phyloP scores from a whole-genome alignment of 169 alveolate species.

The Cryptosporidium tyzzeri region DNA sequence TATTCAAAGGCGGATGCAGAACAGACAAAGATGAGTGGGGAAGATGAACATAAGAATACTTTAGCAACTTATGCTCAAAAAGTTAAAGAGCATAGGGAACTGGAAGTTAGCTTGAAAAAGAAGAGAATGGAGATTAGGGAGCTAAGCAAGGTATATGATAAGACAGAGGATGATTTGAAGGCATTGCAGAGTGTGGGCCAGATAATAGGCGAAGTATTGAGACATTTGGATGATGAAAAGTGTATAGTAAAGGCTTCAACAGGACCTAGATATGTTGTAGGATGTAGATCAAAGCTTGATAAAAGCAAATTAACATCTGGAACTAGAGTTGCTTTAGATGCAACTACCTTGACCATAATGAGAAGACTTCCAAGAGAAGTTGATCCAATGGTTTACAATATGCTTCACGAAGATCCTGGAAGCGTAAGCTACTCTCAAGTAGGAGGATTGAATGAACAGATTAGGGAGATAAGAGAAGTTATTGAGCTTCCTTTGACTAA shows the following conservation, averaged over 20 bases:
- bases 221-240: slow-evolving; percentile 94
- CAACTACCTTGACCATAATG: slow-evolving; percentile 98
- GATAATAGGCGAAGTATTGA: slow-evolving; percentile 96
- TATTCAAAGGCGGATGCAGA: neutral
- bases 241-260: slow-evolving; percentile 95
- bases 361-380: slow-evolving; percentile 97
- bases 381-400: slow-evolving; percentile 97
- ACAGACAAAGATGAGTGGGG: slow-evolving; percentile 26
- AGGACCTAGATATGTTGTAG: slow-evolving; percentile 98
- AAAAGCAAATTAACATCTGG: slow-evolving; percentile 93
- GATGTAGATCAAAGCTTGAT: slow-evolving; percentile 94
- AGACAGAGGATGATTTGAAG: slow-evolving; percentile 95
- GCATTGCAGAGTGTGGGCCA: slow-evolving; percentile 98
- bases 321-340: slow-evolving; percentile 98
- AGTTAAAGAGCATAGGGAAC: slow-evolving; percentile 81
- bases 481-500: slow-evolving; percentile 98
- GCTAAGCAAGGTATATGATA: slow-evolving; percentile 88
- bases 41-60: slow-evolving; percentile 62
- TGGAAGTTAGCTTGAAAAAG: slow-evolving; percentile 76
- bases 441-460: slow-evolving; percentile 98
- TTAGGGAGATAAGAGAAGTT: slow-evolving; percentile 97
- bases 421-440: slow-evolving; percentile 88
- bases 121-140: slow-evolving; percentile 85
- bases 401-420: slow-evolving; percentile 97
- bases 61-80: slow-evolving; percentile 79